Evolutionary conservation across 345 rosid genomes (phyloP), one percentile per base, ranked within the genome.

Genomic region (Brassica carinata): DNA sequence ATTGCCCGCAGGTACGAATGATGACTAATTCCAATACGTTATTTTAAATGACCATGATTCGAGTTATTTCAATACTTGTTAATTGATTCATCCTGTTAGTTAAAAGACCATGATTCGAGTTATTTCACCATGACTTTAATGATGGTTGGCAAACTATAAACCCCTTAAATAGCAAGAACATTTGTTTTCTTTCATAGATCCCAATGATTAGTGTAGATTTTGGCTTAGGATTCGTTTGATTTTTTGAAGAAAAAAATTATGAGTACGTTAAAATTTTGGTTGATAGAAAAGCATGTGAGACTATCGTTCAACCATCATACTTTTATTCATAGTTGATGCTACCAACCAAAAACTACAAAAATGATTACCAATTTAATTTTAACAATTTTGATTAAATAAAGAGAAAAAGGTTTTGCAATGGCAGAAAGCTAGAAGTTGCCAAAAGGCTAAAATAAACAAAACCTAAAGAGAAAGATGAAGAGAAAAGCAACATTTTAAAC

Each of bases 361-460:
- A 18, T 70, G 64, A 62, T 15, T 77, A 62, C 18, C 29, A 70
- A n/a, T 6, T 29, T 26, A 11, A 13, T 65, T 67, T 5, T 8
- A 67, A n/a, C 0, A 33, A 8, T 34, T 34, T 4, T 19, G 18
- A 6, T 74, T 30, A 27, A 48, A 55, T 17, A 65, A 48, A 65
- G 51, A 51, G 31, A 53, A 64, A 64, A 15, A 13, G 11, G 6
- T 17, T 15, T 67, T 55, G 34, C 45, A 0, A n/a, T 15, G 7
- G 67, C 30, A 79, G 55, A 79, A 73, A 73, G 74, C 58, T 73
- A 73, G 40, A 10, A 38, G 18, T 31, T 72, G 26, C 64, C 51
- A 69, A 74, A 74, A 80, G 75, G 79, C 75, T 15, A 80, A 74
- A 78, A 66, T 73, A 73, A 79, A 66, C 78, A 73, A 73, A 73